A percentile compares a stretch with the other conserved stretches of the same genome.
These are phyloP conservation scores for Coemansia sp. DNA, from an alignment of 192 early-diverging fungal genomes.

Conservation along the genomic window DNA sequence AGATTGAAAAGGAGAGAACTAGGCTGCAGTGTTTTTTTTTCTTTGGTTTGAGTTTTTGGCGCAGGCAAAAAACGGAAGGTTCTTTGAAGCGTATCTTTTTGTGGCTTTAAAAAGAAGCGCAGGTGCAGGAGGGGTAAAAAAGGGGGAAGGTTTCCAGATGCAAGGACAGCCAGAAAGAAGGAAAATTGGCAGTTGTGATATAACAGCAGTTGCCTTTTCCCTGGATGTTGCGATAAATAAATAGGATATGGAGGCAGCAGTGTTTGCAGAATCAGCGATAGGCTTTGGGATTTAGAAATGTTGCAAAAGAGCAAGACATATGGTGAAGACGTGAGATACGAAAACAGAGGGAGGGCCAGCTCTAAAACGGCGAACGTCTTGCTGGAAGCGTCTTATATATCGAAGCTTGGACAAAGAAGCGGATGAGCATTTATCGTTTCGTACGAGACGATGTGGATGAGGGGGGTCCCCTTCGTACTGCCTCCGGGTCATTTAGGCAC, in stretches of 20 bases:
- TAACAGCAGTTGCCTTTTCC: background rate
- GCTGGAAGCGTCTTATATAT: background rate
- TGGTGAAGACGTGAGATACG: too few species aligned
- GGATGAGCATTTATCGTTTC: too few species aligned
- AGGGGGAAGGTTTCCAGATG: background rate
- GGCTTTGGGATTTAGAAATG: background rate
- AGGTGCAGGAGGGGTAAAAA: background rate
- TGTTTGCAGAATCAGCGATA: background rate
- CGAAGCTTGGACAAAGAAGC: too few species aligned
- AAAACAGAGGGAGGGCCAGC: background rate
- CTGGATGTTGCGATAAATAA: background rate
- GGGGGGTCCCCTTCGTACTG: background rate
- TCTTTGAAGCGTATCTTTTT: constrained; percentile 6
- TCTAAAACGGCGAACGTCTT: background rate
- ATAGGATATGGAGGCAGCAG: background rate
- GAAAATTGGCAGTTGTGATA: background rate
- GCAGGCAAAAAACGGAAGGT: background rate
- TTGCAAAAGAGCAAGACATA: background rate
- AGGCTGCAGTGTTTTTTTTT: background rate
- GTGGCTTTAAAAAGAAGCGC: background rate
- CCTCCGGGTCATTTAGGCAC: background rate
- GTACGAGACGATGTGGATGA: background rate
- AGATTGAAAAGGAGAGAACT: constrained; percentile 2
- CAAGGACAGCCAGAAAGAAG: background rate
- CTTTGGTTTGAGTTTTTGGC: background rate